phyloP scores from a whole-genome alignment of 1,284 basidiomycete species.

The Fomitopsis palustris region DNA sequence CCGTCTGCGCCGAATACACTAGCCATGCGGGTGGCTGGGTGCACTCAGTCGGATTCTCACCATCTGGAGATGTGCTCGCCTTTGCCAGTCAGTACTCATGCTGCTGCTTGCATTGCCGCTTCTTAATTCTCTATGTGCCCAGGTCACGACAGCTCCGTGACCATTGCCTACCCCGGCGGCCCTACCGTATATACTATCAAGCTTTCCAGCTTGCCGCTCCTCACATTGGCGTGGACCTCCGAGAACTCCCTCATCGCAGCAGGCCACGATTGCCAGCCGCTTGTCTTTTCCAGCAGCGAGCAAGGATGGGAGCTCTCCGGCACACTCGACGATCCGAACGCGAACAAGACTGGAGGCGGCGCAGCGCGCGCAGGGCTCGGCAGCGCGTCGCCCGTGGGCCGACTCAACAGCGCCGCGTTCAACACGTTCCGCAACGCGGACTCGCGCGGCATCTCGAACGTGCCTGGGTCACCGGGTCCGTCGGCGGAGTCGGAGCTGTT shows the following conservation, averaged over 20 bases:
- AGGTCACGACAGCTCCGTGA: conserved; percentile 93
- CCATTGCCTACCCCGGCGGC: conserved; percentile 81
- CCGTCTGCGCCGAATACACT: conserved; percentile 91
- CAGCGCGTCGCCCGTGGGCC: conserved; percentile 59
- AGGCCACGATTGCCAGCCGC: conserved; percentile 97
- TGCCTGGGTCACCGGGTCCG: conserved; percentile 36
- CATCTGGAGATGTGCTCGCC: conserved; percentile 88
- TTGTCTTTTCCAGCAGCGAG: conserved; percentile 75
- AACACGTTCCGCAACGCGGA: conserved; percentile 95
- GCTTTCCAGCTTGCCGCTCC: conserved; percentile 73
- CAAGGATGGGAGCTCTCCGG: conserved; percentile 74
- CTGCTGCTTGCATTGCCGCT: background rate
- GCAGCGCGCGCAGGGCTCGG: conserved; percentile 27
- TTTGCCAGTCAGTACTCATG: conserved; percentile 72
- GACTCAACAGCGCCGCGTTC: conserved; percentile 93
- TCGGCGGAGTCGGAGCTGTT: conserved; percentile 67
- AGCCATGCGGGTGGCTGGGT: conserved; percentile 96
- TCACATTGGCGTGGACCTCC: conserved; percentile 82
- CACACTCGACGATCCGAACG: conserved; percentile 80
- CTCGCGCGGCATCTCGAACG: conserved; percentile 68
- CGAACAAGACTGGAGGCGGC: conserved; percentile 44
- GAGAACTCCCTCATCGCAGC: conserved; percentile 86
- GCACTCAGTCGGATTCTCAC: conserved; percentile 93
- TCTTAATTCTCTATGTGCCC: background rate
- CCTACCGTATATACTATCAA: conserved; percentile 72